A percentile compares a stretch with the other conserved stretches of the same genome.
Conservation (phyloP, 805 yeast species). For the Schwanniomyces pseudopolymorphus region DNA sequence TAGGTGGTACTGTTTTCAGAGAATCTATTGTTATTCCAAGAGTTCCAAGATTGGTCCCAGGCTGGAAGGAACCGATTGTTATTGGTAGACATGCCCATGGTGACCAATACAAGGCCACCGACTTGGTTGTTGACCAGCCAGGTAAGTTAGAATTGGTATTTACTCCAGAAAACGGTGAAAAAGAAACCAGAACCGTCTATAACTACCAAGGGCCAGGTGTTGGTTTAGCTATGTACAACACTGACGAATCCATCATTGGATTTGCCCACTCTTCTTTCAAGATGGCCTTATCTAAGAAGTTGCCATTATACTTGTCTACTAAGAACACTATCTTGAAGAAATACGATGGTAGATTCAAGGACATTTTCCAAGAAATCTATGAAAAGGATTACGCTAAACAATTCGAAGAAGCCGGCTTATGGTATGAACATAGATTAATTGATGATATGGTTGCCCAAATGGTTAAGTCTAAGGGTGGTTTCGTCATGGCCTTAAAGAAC, state of each 20-base stretch:
- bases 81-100: constrained; percentile 88
- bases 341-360: constrained; percentile 82
- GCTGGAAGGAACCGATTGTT: constrained; percentile 80
- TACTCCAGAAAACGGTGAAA: constrained; percentile 59
- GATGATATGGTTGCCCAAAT: constrained; percentile 91
- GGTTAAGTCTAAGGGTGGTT: constrained; percentile 84
- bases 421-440: constrained; percentile 78
- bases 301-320: constrained; percentile 69
- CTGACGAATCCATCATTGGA: constrained; percentile 72
- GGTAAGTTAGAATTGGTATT: constrained; percentile 67
- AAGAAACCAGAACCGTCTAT: constrained; percentile 52
- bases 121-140: constrained; percentile 62
- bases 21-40: constrained; percentile 80
- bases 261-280: constrained; percentile 81
- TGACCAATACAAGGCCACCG: constrained; percentile 83
- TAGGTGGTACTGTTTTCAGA: constrained; percentile 83
- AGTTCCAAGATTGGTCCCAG: constrained; percentile 74
- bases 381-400: constrained; percentile 54
- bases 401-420: constrained; percentile 61
- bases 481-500: constrained; percentile 76
- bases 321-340: constrained; percentile 80
- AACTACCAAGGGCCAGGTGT: constrained; percentile 70
- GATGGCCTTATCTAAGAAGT: constrained; percentile 62
- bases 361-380: constrained; percentile 68
- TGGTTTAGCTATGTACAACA: constrained; percentile 80